phyloP scores from a whole-genome alignment of 2,329 filamentous ascomycete species.

The Nothophoma quercina region DNA sequence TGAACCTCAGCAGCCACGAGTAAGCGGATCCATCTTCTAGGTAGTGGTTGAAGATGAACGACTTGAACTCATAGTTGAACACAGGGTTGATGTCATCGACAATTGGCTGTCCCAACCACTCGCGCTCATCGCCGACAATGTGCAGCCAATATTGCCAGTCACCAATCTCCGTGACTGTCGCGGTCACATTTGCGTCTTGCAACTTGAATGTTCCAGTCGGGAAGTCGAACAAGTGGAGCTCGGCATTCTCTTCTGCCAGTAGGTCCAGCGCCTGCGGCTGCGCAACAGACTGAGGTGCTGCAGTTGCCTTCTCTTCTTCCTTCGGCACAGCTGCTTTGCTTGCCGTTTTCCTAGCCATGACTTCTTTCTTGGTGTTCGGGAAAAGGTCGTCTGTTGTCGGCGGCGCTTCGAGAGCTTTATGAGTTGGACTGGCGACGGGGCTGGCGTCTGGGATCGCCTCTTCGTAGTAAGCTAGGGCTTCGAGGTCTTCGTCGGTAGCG shows the following conservation, averaged over 20 bases:
- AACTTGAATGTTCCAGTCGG: conserved; percentile 82
- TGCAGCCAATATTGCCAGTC: conserved; percentile 97
- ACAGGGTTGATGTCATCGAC: conserved; percentile 94
- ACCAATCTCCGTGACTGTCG: conserved; percentile 84
- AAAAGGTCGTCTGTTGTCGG: conserved; percentile 45
- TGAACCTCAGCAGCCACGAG: conserved; percentile 95
- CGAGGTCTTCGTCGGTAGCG: conserved; percentile 81
- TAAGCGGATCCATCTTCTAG: conserved; percentile 86
- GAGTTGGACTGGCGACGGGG: conserved; percentile 60
- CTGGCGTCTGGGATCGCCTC: conserved; percentile 67
- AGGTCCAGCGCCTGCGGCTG: conserved; percentile 75
- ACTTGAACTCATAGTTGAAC: conserved; percentile 99
- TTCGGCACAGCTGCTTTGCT: conserved; percentile 42
- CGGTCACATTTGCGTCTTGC: conserved; percentile 77
- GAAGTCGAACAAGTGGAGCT: conserved; percentile 95
- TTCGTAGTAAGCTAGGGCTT: conserved; percentile 81
- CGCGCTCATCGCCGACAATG: conserved; percentile 75
- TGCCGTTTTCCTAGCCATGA: conserved; percentile 54
- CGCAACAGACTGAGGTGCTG: conserved; percentile 66
- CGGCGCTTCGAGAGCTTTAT: conserved; percentile 44
- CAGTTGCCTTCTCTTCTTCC: conserved; percentile 57
- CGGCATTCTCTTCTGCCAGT: conserved; percentile 76
- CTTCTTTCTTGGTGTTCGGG: conserved; percentile 46
- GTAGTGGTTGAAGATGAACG: conserved; percentile 99
- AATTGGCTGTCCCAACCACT: conserved; percentile 88